Evolutionary conservation across 2,329 filamentous ascomycete genomes (phyloP), one percentile per base, ranked within the genome.

Genomic region (Sclerotinia minor): DNA sequence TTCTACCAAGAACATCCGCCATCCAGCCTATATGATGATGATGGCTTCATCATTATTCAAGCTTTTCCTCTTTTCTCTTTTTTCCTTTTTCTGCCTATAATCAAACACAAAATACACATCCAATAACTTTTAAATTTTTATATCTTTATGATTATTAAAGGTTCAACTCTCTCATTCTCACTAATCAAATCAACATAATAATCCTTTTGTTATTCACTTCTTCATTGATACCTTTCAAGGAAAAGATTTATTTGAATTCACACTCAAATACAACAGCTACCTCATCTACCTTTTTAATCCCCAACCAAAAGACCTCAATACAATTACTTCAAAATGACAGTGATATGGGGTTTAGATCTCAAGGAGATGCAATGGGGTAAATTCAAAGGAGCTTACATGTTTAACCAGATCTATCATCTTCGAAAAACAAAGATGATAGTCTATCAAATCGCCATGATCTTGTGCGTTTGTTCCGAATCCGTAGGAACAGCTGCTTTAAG

Each of bases 401-500:
- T 83, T 78, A 83, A 83, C 71, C 81, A 77, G 44, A 78, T 79
- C 17, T 86, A 85, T 72, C 83, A 87, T 74, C 76, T 85, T 3
- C 82, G 85, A 54, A 79, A 83, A 26, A 84, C 83, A 11, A 87
- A 85, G 72, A 86, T 87, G 79, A 81, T 85, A 69, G 81, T 87
- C 67, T 87, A 87, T 73, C 85, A 87, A 74, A 78, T 82, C 67
- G 84, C 85, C 69, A 83, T 87, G 83, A 85, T 87, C 61, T 79
- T 83, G 69, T 84, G 83, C 70, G 83, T 86, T 19, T 80, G 83
- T 35, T 85, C 83, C 3, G 84, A 87, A 72, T 84, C 83, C 3
- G 77, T 87, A 5, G 85, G 84, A 5, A 87, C 84, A 0, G 83
- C 83, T 3, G 83, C 81, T 3, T 74, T 87, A 29, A 83, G 82